phyloP scores from a whole-genome alignment of 2,329 filamentous ascomycete species.

The Colletotrichum sp. region DNA sequence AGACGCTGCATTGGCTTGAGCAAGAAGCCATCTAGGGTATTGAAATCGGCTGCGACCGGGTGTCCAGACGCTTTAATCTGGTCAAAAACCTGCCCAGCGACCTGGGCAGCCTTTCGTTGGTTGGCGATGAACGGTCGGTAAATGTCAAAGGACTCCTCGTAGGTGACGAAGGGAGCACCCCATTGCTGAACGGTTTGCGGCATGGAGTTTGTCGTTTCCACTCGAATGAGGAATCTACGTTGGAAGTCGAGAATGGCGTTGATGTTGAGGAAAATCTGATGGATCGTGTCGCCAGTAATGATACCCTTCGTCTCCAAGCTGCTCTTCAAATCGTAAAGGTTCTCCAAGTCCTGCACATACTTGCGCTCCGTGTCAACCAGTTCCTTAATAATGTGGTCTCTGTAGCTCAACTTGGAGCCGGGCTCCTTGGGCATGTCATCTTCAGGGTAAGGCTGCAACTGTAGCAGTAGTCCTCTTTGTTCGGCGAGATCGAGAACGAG shows the following conservation, averaged over 20 bases:
- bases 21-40: slow-evolving; percentile 88
- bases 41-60: slow-evolving; percentile 83
- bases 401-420: slow-evolving; percentile 72
- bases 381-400: slow-evolving; percentile 90
- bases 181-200: slow-evolving; percentile 81
- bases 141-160: slow-evolving; percentile 87
- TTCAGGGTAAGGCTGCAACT: slow-evolving; percentile 63
- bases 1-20: slow-evolving; percentile 96
- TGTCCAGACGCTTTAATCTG: slow-evolving; percentile 80
- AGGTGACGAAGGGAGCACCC: slow-evolving; percentile 88
- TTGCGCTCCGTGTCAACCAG: slow-evolving; percentile 95
- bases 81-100: slow-evolving; percentile 85
- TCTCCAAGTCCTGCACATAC: slow-evolving; percentile 96
- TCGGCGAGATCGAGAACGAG: slow-evolving; percentile 88
- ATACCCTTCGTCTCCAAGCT: slow-evolving; percentile 86
- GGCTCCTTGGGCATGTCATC: slow-evolving; percentile 56
- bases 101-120: slow-evolving; percentile 85
- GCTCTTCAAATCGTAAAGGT: slow-evolving; percentile 90
- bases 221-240: slow-evolving; percentile 89
- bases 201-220: slow-evolving; percentile 93
- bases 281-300: slow-evolving; percentile 86
- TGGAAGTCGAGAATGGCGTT: slow-evolving; percentile 96
- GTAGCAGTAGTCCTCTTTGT: slow-evolving; percentile 73
- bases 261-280: slow-evolving; percentile 96
- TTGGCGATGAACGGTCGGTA: slow-evolving; percentile 99